phyloP scores from a whole-genome alignment of 306 rosid genomes.

The Vachellia collinsii region DNA sequence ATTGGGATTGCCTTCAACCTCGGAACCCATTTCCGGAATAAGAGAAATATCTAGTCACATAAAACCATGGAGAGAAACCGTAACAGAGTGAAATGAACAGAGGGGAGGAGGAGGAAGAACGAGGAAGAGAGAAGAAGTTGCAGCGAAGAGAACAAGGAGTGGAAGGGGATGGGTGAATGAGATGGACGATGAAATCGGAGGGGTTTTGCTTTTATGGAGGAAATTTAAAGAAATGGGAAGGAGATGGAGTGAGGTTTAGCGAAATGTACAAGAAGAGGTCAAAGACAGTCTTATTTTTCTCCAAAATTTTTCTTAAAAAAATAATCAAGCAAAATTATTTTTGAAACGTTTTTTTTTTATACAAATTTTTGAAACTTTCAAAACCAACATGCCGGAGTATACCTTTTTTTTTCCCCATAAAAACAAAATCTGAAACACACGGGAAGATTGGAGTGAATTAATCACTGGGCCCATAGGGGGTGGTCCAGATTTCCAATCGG shows the following conservation, averaged over 20 bases:
- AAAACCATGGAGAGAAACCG: background rate
- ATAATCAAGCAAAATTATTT: too few relatives aligned
- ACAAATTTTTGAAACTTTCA: background rate
- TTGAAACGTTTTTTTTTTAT: too few relatives aligned
- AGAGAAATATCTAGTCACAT: too few relatives aligned
- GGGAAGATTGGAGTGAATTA: background rate
- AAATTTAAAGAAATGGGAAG: background rate
- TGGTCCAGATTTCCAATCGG: background rate
- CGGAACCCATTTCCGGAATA: conserved; percentile 41
- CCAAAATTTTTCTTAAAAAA: background rate
- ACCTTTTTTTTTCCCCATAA: background rate
- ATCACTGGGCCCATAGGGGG: background rate
- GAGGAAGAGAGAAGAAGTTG: background rate
- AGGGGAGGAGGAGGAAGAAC: background rate
- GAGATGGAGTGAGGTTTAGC: conserved; percentile 20
- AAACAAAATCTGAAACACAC: background rate
- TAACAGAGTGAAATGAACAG: background rate
- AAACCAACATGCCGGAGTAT: background rate
- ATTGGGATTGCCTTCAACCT: conserved; percentile 22
- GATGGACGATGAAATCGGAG: conserved; percentile 17
- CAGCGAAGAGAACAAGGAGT: conserved; percentile 7
- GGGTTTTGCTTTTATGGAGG: conserved; percentile 10
- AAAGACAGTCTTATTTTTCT: conserved; percentile 28
- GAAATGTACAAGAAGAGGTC: conserved; percentile 40
- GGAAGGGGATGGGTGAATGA: background rate